These are phyloP conservation scores for Apiotrichum brassicae DNA, from an alignment of 1,284 basidiomycete species.

Conservation along the genomic window DNA sequence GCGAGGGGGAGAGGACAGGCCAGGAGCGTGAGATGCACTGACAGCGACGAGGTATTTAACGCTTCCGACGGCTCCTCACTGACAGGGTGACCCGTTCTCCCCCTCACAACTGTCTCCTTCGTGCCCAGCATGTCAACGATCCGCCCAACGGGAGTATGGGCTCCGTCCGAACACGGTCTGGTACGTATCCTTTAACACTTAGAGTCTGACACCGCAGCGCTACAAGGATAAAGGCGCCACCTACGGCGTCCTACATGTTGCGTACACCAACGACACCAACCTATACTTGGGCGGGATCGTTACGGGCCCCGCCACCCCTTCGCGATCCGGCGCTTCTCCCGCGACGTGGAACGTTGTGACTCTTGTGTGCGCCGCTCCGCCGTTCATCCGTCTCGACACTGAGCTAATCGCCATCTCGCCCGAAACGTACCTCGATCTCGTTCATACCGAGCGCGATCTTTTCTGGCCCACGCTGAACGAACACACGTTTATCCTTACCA, in stretches of 20 bases:
- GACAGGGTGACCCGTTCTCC: too few relatives aligned
- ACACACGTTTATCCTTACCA: too few relatives aligned
- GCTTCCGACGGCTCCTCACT: too few relatives aligned
- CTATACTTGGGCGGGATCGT: background rate
- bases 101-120: too few relatives aligned
- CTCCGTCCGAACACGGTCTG: background rate
- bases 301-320: background rate
- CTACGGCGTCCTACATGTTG: background rate
- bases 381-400: background rate
- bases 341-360: background rate
- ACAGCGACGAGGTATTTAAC: too few relatives aligned
- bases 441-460: background rate
- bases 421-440: background rate
- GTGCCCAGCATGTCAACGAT: too few relatives aligned
- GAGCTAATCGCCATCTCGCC: background rate
- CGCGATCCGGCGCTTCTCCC: too few relatives aligned
- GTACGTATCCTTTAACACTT: background rate
- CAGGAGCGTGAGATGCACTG: too few relatives aligned
- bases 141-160: too few relatives aligned
- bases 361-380: background rate
- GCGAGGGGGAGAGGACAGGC: too few relatives aligned
- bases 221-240: background rate
- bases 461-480: background rate
- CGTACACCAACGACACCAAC: background rate
- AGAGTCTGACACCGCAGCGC: background rate